phyloP scores from a whole-genome alignment of 2,329 filamentous ascomycete species.

The Mycocentrospora acerina region DNA sequence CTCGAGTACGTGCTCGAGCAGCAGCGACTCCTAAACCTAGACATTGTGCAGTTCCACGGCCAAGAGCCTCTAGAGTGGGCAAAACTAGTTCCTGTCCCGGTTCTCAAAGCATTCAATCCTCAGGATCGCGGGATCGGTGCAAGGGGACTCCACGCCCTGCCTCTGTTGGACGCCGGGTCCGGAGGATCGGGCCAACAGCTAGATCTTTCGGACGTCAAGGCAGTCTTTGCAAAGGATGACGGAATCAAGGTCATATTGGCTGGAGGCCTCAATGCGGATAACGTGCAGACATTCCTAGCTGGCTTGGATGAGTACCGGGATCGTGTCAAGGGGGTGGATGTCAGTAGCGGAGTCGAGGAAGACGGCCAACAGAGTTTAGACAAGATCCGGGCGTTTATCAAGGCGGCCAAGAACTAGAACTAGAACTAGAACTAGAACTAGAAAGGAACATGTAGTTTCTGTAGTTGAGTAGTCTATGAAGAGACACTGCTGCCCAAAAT shows the following conservation, averaged over 20 bases:
- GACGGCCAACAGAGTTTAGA: conserved; percentile 76
- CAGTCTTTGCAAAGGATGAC: conserved; percentile 64
- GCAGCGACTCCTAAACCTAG: conserved; percentile 73
- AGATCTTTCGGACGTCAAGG: conserved; percentile 69
- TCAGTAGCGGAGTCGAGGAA: conserved; percentile 86
- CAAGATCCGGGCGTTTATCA: conserved; percentile 80
- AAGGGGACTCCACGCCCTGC: conserved; percentile 79
- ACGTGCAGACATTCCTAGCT: conserved; percentile 68
- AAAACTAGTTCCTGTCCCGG: conserved; percentile 82
- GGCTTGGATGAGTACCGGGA: conserved; percentile 61
- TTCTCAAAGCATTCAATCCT: conserved; percentile 82
- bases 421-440: neutral
- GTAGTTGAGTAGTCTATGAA: too few relatives aligned
- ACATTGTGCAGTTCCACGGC: conserved; percentile 91
- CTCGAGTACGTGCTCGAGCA: conserved; percentile 78
- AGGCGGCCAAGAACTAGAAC: conserved; percentile 58
- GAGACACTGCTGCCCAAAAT: too few relatives aligned
- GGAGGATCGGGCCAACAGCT: conserved; percentile 80
- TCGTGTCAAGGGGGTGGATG: conserved; percentile 80
- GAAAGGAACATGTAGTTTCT: neutral
- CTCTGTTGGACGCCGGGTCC: conserved; percentile 82
- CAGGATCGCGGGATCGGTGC: conserved; percentile 69
- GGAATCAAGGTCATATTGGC: conserved; percentile 79
- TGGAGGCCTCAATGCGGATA: conserved; percentile 78
- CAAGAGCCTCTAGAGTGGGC: conserved; percentile 93